A percentile compares a stretch with the other conserved stretches of the same genome.
Conservation (phyloP, 225 moss, liverwort and hornwort genomes). For the Marchantia paleacea region DNA sequence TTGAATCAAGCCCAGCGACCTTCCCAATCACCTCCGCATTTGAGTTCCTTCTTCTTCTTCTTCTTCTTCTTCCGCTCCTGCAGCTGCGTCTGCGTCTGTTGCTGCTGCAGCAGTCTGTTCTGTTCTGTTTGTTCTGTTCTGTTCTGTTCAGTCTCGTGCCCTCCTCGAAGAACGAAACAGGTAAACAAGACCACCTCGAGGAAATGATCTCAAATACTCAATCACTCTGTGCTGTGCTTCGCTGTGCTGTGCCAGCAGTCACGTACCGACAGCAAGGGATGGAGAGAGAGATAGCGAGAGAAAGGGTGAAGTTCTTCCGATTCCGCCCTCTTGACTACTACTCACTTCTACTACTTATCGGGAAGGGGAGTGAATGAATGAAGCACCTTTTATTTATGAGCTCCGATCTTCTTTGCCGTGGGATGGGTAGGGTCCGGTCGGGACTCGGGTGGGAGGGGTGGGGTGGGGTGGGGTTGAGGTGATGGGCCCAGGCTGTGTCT, state of each 20-base stretch:
- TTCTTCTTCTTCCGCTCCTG: background rate
- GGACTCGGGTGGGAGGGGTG: too few relatives aligned
- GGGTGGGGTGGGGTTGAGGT: background rate
- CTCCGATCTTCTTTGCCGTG: background rate
- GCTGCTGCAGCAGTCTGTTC: too few relatives aligned
- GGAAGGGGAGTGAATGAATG: background rate
- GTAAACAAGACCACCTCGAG: background rate
- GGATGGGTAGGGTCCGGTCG: too few relatives aligned
- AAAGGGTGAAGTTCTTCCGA: background rate
- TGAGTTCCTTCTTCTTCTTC: background rate
- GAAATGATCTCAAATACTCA: conserved; percentile 3
- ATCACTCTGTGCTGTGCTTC: background rate
- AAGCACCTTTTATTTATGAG: conserved; percentile 2
- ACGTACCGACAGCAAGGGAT: background rate
- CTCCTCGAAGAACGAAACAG: background rate
- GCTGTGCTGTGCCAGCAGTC: background rate
- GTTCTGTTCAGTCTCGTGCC: background rate
- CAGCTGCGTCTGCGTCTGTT: background rate
- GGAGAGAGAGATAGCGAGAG: background rate
- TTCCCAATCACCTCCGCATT: background rate
- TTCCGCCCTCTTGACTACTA: background rate
- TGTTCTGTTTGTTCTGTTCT: too few relatives aligned
- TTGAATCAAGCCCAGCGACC: too few relatives aligned
- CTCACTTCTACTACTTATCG: background rate
- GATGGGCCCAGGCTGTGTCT: background rate